These are phyloP conservation scores for Tetrapisispora phaffii DNA, from an alignment of 805 yeast genomes.

Conservation along the genomic window DNA sequence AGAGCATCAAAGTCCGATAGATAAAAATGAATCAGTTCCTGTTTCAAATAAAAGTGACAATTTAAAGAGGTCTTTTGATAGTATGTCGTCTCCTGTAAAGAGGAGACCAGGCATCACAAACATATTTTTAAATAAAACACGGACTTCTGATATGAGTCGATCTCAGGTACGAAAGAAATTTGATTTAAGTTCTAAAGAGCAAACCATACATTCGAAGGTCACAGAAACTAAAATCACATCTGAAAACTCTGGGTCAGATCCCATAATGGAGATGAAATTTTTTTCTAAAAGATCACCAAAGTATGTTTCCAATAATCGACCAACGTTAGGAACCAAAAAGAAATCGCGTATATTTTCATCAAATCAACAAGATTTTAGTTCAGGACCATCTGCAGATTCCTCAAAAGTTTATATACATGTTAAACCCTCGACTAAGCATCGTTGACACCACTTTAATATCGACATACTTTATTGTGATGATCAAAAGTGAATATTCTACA, in stretches of 20 bases:
- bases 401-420: slow-evolving; percentile 1
- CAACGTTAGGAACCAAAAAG: slow-evolving; percentile 8
- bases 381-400: background rate
- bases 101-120: slow-evolving; percentile 1
- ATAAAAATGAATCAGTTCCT: background rate
- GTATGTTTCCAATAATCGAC: background rate
- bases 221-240: background rate
- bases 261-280: background rate
- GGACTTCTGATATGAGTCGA: background rate
- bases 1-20: background rate
- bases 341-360: slow-evolving; percentile 16
- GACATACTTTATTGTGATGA: too few relatives aligned
- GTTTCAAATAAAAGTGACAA: background rate
- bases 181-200: too few relatives aligned
- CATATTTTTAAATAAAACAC: background rate
- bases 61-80: background rate
- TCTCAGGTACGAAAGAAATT: background rate
- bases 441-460: too few relatives aligned
- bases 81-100: background rate
- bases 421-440: background rate
- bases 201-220: background rate
- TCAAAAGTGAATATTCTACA: too few relatives aligned
- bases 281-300: background rate
- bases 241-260: too few relatives aligned
- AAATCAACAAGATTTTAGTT: background rate